A percentile compares a stretch with the other conserved stretches of the same genome.
Evolutionary conservation across 441 rosid genomes (phyloP).

Genomic region (Adansonia rubrostipa): DNA sequence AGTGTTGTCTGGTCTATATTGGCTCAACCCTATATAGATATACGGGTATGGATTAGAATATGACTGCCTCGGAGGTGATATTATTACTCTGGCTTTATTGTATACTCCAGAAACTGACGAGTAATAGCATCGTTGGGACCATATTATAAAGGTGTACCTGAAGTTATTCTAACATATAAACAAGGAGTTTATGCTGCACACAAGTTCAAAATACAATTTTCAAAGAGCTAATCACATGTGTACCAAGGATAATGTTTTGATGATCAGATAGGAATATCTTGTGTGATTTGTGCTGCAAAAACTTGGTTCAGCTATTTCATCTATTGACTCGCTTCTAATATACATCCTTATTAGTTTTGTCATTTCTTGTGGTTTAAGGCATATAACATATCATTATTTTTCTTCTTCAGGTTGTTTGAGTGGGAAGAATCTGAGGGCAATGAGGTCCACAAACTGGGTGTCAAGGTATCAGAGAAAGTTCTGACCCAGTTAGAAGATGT

Average conservation of each 20-base stretch:
- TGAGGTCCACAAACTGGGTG: conserved; percentile 46
- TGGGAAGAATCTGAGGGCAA: conserved; percentile 57
- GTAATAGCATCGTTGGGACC: neutral
- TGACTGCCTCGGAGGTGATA: neutral
- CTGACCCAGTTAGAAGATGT: conserved; percentile 58
- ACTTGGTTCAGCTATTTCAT: neutral
- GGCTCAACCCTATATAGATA: neutral
- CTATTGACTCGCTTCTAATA: neutral
- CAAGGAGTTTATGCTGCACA: neutral
- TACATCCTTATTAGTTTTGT: neutral
- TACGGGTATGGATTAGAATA: neutral
- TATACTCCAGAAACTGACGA: neutral
- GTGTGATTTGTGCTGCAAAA: neutral
- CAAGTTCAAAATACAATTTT: neutral
- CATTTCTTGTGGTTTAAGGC: neutral
- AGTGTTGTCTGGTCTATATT: neutral
- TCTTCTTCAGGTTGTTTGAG: conserved; percentile 61
- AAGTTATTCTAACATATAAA: conserved; percentile 1
- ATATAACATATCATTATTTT: conserved; percentile 2
- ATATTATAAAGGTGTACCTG: conserved; percentile 4
- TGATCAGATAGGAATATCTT: neutral
- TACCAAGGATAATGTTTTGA: neutral
- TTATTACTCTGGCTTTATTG: neutral
- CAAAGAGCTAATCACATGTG: neutral
- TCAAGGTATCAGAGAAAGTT: conserved; percentile 58